A percentile compares a stretch with the other conserved stretches of the same genome.
These are phyloP conservation scores for Dryas octopetala DNA, from an alignment of 306 rosid species.

Conservation along the genomic window DNA sequence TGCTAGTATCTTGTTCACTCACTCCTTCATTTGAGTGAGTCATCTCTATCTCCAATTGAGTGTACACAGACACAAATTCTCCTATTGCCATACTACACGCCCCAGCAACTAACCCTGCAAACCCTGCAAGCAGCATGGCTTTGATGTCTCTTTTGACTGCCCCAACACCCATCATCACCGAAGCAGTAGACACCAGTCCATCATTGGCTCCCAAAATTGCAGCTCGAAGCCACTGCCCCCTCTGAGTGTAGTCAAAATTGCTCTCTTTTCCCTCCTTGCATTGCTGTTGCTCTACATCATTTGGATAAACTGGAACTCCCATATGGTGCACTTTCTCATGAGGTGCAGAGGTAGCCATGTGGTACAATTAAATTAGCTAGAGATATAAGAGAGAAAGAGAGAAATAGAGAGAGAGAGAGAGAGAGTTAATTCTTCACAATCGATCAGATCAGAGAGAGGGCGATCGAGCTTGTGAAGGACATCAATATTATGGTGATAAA, in stretches of 20 bases:
- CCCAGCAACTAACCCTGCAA: constrained; percentile 25
- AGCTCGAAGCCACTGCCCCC: no score
- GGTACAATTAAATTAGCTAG: not conserved
- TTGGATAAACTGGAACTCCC: not conserved
- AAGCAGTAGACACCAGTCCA: constrained; percentile 27
- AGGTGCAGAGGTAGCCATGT: not conserved
- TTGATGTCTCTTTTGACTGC: constrained; percentile 27
- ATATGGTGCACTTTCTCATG: not conserved
- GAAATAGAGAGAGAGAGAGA: not conserved
- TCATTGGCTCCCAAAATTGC: no score
- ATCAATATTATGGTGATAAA: no score
- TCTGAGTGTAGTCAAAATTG: constrained; percentile 7
- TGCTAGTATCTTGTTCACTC: not conserved
- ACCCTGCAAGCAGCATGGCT: constrained; percentile 32
- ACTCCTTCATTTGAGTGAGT: constrained; percentile 19
- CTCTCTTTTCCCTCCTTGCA: not conserved
- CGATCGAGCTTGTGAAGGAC: not conserved
- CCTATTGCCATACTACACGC: constrained; percentile 15
- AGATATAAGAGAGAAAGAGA: not conserved
- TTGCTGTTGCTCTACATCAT: not conserved
- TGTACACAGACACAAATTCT: constrained; percentile 37
- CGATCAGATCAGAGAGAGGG: no score
- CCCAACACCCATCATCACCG: constrained; percentile 37
- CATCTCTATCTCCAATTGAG: constrained; percentile 33
- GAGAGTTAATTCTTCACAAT: not conserved